Evolutionary conservation across 805 yeast species (phyloP).

Genomic region (baker's yeast (Saccharomyces cerevisiae)): DNA sequence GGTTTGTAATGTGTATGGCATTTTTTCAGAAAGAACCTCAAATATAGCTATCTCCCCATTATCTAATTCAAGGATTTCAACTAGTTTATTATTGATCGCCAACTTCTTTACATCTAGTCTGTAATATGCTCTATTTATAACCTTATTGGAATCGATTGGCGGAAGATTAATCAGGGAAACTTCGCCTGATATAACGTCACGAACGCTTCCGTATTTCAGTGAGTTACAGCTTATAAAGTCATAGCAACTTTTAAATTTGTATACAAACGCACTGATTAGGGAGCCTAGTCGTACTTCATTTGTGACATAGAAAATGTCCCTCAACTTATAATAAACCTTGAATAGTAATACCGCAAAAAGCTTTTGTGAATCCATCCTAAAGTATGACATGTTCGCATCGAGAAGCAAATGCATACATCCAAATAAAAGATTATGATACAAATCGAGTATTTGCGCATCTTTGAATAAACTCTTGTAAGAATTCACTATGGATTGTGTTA

Average conservation of each 20-base stretch:
- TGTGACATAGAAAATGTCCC: slow-evolving; percentile 4
- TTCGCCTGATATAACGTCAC: slow-evolving; percentile 18
- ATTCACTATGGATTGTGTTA: background rate
- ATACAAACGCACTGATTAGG: slow-evolving; percentile 11
- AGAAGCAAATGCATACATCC: slow-evolving; percentile 11
- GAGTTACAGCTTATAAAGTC: slow-evolving; percentile 9
- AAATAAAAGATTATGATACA: slow-evolving; percentile 9
- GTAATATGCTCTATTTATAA: slow-evolving; percentile 18
- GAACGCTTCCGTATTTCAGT: slow-evolving; percentile 18
- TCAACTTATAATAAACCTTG: slow-evolving; percentile 6
- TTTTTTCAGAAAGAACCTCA: slow-evolving; percentile 16
- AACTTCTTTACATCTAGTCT: slow-evolving; percentile 14
- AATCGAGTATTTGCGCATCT: slow-evolving; percentile 7
- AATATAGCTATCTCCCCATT: slow-evolving; percentile 24
- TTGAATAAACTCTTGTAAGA: background rate
- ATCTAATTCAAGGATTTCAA: slow-evolving; percentile 22
- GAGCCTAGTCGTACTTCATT: slow-evolving; percentile 9
- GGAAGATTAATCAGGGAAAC: slow-evolving; percentile 14
- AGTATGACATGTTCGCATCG: slow-evolving; percentile 7
- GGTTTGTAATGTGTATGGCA: slow-evolving; percentile 6
- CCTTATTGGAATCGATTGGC: slow-evolving; percentile 9
- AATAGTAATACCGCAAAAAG: slow-evolving; percentile 7
- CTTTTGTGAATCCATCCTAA: slow-evolving; percentile 10
- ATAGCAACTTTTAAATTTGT: slow-evolving; percentile 11
- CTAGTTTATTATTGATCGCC: slow-evolving; percentile 10